These are phyloP conservation scores for Xylaria sp. DNA, from an alignment of 495 filamentous ascomycete species.

Conservation along the genomic window DNA sequence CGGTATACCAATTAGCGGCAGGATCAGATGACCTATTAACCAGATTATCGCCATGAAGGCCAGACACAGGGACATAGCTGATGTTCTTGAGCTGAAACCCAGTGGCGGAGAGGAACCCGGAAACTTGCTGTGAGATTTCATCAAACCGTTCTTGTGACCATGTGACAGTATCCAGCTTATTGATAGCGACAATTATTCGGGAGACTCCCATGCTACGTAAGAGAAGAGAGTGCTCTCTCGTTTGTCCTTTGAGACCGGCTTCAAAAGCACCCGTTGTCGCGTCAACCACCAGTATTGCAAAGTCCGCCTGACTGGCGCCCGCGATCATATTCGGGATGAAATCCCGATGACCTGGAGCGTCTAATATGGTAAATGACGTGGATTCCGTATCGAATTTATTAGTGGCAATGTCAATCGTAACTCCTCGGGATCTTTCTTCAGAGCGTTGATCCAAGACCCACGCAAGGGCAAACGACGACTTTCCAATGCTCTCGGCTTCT, in stretches of 20 bases:
- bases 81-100: conserved; percentile 83
- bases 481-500: conserved; percentile 90
- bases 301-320: conserved; percentile 93
- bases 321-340: conserved; percentile 99
- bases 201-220: conserved; percentile 92
- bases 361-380: conserved; percentile 90
- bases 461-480: conserved; percentile 92
- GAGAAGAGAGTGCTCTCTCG: conserved; percentile 88
- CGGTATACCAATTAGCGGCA: conserved; percentile 76
- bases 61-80: conserved; percentile 86
- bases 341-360: conserved; percentile 92
- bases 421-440: conserved; percentile 85
- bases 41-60: conserved; percentile 87
- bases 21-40: conserved; percentile 63
- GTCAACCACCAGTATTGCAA: conserved; percentile 94
- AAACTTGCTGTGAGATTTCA: conserved; percentile 84
- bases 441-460: conserved; percentile 93
- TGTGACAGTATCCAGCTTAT: conserved; percentile 86
- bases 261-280: conserved; percentile 88
- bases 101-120: conserved; percentile 79
- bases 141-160: conserved; percentile 85
- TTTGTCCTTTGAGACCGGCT: conserved; percentile 91
- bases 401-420: conserved; percentile 97
- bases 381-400: conserved; percentile 90
- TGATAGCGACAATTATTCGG: conserved; percentile 85